Base-by-base conservation (phyloP, 306 rosid species). In the Canavalia ensiformis region DNA sequence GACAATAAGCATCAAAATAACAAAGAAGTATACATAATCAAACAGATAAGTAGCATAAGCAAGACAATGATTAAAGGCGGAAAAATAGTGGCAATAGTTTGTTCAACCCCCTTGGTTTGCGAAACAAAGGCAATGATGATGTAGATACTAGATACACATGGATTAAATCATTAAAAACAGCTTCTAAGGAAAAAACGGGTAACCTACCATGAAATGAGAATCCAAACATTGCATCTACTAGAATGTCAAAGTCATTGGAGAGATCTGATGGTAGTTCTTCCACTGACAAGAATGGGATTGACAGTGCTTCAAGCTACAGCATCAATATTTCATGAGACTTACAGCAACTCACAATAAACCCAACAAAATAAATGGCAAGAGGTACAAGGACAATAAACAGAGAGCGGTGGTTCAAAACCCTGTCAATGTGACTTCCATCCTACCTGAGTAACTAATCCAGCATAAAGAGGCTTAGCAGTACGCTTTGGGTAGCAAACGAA, bases 401-500 rank as follows among this genome's bases (percentile, higher is more conserved):
- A 31, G 76, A 52, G 7, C 4, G 7, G 45, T 2, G 12, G 64
- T 74, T 56, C 37, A 56, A 79, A 77, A 54, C 51, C 59, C n/a
- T 59, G 50, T 74, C 44, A 57, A 59, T 47, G 68, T 30, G 75
- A 75, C 69, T 33, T 71, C 69, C 78, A 66, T 66, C 76, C 56
- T 77, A 90, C 97, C 95, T 95, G 98, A 74, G 98, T 93, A 81
- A 95, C 99, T 76, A 95, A 87, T 60, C 98, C 98, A 79, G 83
- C 33, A 83, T 93, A 93, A 47, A 93, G 92, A 86, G 98, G 90
- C 90, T 90, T 95, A 1, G 91, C 86, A 59, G 98, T 95, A 74
- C 90, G 90, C 88, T 90, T 95, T 5, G 97, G 98, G 79, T 95
- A 93, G 70, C 97, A 95, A 66, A 93, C 85, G 46, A 57, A 75